These are phyloP conservation scores for Yamadazyma kanchanaburiensis DNA, from an alignment of 1,139 yeast genomes.

Conservation along the genomic window DNA sequence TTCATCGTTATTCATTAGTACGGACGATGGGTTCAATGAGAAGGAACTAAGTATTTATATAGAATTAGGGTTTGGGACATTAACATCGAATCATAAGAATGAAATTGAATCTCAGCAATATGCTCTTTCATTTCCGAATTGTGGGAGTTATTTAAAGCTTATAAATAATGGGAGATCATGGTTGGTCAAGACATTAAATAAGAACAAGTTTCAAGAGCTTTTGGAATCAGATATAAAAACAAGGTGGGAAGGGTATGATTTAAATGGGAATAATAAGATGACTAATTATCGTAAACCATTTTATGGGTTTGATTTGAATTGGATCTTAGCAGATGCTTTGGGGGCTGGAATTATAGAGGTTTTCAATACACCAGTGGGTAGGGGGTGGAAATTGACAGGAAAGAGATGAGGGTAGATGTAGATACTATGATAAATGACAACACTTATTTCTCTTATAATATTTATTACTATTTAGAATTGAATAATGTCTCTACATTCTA, in stretches of 20 bases:
- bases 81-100: constrained; percentile 48
- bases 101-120: constrained; percentile 43
- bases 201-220: constrained; percentile 48
- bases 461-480: not conserved
- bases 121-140: constrained; percentile 56
- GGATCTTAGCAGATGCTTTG: constrained; percentile 62
- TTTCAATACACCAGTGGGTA: constrained; percentile 65
- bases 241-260: constrained; percentile 45
- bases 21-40: constrained; percentile 20
- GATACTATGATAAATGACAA: constrained; percentile 1
- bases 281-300: constrained; percentile 53
- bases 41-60: constrained; percentile 37
- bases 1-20: constrained; percentile 27
- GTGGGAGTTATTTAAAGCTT: constrained; percentile 54
- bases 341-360: constrained; percentile 72
- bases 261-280: constrained; percentile 28
- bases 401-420: constrained; percentile 22
- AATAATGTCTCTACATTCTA: constrained; percentile 23
- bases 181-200: constrained; percentile 44
- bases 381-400: constrained; percentile 65
- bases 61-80: constrained; percentile 51
- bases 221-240: constrained; percentile 47
- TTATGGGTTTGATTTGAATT: constrained; percentile 56
- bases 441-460: too few species aligned
- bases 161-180: constrained; percentile 47